A percentile compares a stretch with the other conserved stretches of the same genome.
Evolutionary conservation across 2,329 filamentous ascomycete genomes (phyloP).

Genomic region (Colletotrichum somersetense): DNA sequence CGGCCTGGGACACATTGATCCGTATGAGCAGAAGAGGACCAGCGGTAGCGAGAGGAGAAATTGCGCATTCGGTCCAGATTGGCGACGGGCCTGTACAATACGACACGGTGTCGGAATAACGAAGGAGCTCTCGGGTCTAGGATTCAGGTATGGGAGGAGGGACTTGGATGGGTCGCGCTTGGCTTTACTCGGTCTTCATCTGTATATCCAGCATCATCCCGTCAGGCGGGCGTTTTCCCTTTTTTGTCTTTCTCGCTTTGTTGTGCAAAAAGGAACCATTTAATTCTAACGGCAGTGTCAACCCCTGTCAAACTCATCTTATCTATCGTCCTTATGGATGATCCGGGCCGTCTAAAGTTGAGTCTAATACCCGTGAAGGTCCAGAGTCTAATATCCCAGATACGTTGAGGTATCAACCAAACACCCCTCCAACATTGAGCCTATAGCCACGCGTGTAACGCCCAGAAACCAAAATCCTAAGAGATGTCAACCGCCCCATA

Average conservation of each 20-base stretch:
- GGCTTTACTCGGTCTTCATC: slow-evolving; percentile 14
- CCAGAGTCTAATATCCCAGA: slow-evolving; percentile 41
- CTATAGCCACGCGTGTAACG: slow-evolving; percentile 11
- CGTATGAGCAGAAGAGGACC: slow-evolving; percentile 4
- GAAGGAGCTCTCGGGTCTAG: slow-evolving; percentile 30
- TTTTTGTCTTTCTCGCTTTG: slow-evolving; percentile 21
- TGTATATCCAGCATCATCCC: slow-evolving; percentile 41
- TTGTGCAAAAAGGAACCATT: slow-evolving; percentile 13
- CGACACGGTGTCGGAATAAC: slow-evolving; percentile 17
- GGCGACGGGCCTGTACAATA: slow-evolving; percentile 39
- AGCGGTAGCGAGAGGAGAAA: neutral
- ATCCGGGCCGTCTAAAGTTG: slow-evolving; percentile 38
- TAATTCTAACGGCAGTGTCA: slow-evolving; percentile 19
- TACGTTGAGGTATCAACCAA: slow-evolving; percentile 47
- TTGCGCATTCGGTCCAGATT: slow-evolving; percentile 11
- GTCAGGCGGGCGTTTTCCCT: slow-evolving; percentile 35
- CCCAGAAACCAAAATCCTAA: slow-evolving; percentile 15
- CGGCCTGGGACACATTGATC: slow-evolving; percentile 10
- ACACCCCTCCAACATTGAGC: slow-evolving; percentile 12
- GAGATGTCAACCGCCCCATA: neutral
- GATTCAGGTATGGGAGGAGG: slow-evolving; percentile 19
- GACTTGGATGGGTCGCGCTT: slow-evolving; percentile 25
- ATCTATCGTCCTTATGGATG: slow-evolving; percentile 18
- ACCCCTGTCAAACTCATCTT: neutral
- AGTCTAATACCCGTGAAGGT: slow-evolving; percentile 46